Conservation (phyloP, 345 rosid genomes). For the Populus alba region DNA sequence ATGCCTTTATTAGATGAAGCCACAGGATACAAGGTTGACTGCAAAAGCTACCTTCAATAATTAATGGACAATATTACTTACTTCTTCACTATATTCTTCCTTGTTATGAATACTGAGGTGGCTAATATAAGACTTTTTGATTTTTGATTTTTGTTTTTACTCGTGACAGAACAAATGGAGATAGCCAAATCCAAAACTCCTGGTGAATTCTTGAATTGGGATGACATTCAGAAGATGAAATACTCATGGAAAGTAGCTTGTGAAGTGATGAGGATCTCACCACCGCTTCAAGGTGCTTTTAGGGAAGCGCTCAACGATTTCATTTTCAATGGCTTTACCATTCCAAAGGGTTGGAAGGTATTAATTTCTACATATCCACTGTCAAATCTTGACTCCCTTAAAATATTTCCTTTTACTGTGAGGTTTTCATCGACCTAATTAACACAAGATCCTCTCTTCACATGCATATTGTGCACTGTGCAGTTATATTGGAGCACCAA, state of each 20-base stretch:
- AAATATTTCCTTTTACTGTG: no score
- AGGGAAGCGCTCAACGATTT: conserved; percentile 36
- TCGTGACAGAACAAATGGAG: conserved; percentile 36
- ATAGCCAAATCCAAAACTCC: conserved; percentile 25
- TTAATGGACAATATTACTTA: background rate
- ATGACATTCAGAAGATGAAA: conserved; percentile 39
- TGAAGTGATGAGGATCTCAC: conserved; percentile 36
- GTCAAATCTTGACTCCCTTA: background rate
- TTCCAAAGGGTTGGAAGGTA: conserved; percentile 50
- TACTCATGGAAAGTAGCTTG: conserved; percentile 42
- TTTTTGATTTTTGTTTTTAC: background rate
- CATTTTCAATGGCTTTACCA: conserved; percentile 37
- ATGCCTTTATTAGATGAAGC: background rate
- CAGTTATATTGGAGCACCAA: conserved; percentile 35
- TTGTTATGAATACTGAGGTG: background rate
- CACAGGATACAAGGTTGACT: background rate
- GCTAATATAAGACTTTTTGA: no score
- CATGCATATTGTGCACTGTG: background rate
- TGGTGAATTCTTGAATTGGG: conserved; percentile 35
- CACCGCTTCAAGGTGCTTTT: conserved; percentile 41
- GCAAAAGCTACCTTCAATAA: background rate
- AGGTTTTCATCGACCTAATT: background rate
- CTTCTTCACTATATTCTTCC: background rate
- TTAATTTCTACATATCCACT: no score
- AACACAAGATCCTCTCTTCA: background rate